Conservation (phyloP, 352 stramenopile genomes). For the Globisporangium echinulatum region DNA sequence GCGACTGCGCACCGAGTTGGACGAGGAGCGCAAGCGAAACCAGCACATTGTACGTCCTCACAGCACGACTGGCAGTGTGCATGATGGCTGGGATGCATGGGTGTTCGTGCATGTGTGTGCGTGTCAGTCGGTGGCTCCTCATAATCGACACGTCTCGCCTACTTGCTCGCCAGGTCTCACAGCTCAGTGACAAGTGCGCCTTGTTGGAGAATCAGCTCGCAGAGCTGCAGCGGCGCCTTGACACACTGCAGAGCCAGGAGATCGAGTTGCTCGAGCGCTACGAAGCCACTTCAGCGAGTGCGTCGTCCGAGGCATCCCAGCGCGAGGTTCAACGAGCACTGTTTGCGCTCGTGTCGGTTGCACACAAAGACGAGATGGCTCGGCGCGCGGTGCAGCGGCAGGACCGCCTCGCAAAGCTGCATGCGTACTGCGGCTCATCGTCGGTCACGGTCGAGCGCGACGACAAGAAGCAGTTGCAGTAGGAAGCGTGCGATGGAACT, state of each 20-base stretch:
- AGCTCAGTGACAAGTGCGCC: slow-evolving; percentile 35
- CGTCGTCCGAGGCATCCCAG: slow-evolving; percentile 14
- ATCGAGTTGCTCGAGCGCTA: slow-evolving; percentile 33
- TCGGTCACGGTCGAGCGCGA: slow-evolving; percentile 44
- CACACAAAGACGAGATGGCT: slow-evolving; percentile 26
- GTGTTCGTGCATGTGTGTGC: neutral
- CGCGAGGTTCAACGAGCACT: slow-evolving; percentile 20
- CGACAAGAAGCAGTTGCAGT: slow-evolving; percentile 22
- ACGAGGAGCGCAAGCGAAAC: slow-evolving; percentile 38
- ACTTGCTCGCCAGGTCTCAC: slow-evolving; percentile 20
- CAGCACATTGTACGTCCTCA: slow-evolving; percentile 27
- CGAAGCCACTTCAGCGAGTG: slow-evolving; percentile 8
- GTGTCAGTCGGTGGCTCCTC: neutral
- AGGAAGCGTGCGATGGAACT: neutral
- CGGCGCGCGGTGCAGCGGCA: slow-evolving; percentile 15
- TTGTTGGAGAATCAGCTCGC: slow-evolving; percentile 31
- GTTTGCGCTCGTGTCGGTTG: slow-evolving; percentile 14
- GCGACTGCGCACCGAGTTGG: slow-evolving; percentile 38
- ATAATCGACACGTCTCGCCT: neutral
- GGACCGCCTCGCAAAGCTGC: slow-evolving; percentile 36
- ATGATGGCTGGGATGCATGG: too few relatives aligned
- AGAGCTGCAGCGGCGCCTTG: slow-evolving; percentile 21
- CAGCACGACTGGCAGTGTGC: neutral
- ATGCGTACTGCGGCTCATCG: slow-evolving; percentile 58
- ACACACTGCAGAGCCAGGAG: slow-evolving; percentile 23